Conservation (phyloP, 495 filamentous ascomycete species). For the Rusavskia elegans region DNA sequence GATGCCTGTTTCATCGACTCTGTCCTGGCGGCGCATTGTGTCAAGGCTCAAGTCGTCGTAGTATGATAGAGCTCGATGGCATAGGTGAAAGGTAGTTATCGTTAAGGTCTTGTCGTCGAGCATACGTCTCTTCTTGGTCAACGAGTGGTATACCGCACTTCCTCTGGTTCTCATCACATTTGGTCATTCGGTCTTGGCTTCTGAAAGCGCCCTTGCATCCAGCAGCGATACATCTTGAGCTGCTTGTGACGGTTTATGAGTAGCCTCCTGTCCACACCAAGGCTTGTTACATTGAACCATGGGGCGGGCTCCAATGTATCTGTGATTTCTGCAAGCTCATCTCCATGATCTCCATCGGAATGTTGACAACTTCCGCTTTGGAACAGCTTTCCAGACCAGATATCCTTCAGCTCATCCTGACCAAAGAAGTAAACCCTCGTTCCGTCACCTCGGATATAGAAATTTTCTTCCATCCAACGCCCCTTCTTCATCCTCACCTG, state of each 20-base stretch:
- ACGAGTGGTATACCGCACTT: neutral
- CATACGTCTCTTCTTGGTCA: neutral
- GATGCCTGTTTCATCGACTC: slow-evolving; percentile 32
- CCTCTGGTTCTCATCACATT: too few relatives aligned
- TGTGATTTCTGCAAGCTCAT: neutral
- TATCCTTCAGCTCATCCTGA: slow-evolving; percentile 56
- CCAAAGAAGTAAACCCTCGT: slow-evolving; percentile 98
- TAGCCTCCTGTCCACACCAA: slow-evolving; percentile 73
- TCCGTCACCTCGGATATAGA: slow-evolving; percentile 89
- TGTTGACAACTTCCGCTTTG: neutral
- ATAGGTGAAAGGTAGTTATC: too few relatives aligned
- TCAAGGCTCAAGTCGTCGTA: neutral
- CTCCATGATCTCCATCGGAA: neutral
- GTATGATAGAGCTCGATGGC: neutral
- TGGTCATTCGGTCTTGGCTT: slow-evolving; percentile 32
- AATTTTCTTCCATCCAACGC: slow-evolving; percentile 85
- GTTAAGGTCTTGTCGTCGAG: too few relatives aligned
- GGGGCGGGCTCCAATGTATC: slow-evolving; percentile 3
- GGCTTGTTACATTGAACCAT: slow-evolving; percentile 51
- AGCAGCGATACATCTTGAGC: slow-evolving; percentile 94
- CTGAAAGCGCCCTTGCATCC: slow-evolving; percentile 82
- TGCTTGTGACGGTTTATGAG: slow-evolving; percentile 80
- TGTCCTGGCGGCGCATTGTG: slow-evolving; percentile 30
- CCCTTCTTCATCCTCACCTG: slow-evolving; percentile 95
- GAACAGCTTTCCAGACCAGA: slow-evolving; percentile 40